Evolutionary conservation across 2,329 filamentous ascomycete genomes (phyloP).

Genomic region (Rutstroemia sp.): DNA sequence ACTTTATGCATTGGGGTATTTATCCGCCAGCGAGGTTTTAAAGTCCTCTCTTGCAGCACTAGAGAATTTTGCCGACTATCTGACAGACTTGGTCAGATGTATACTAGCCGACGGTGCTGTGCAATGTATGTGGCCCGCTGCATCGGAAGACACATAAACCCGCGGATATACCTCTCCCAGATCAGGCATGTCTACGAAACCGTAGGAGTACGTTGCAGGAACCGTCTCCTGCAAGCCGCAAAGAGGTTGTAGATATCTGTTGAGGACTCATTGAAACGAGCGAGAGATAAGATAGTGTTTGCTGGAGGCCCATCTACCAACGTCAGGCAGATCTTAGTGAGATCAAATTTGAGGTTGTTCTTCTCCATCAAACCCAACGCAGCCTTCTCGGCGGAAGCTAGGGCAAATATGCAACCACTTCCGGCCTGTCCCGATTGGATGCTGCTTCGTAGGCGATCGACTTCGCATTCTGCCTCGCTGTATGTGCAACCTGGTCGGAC

Average conservation of each 20-base stretch:
- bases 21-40: constrained; percentile 26
- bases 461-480: constrained; percentile 47
- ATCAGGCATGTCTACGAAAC: constrained; percentile 52
- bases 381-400: constrained; percentile 58
- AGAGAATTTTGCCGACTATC: constrained; percentile 46
- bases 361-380: constrained; percentile 54
- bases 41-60: constrained; percentile 40
- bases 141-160: constrained; percentile 46
- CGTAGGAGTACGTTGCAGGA: constrained; percentile 38
- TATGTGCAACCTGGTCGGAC: constrained; percentile 39
- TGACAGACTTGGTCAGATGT: constrained; percentile 51
- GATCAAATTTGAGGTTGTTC: constrained; percentile 45
- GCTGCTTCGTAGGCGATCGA: constrained; percentile 41
- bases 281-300: constrained; percentile 51
- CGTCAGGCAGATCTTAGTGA: constrained; percentile 54
- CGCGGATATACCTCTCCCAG: constrained; percentile 54
- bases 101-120: constrained; percentile 47
- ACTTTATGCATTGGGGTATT: constrained; percentile 16
- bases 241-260: constrained; percentile 57
- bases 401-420: constrained; percentile 26
- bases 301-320: constrained; percentile 55
- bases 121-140: constrained; percentile 55
- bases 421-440: constrained; percentile 10
- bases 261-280: constrained; percentile 64
- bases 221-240: constrained; percentile 50